Percentiles rank a stretch among this genome's conserved stretches.
Evolutionary conservation across 345 rosid genomes (phyloP).

Genomic region (Syzygium jambos): DNA sequence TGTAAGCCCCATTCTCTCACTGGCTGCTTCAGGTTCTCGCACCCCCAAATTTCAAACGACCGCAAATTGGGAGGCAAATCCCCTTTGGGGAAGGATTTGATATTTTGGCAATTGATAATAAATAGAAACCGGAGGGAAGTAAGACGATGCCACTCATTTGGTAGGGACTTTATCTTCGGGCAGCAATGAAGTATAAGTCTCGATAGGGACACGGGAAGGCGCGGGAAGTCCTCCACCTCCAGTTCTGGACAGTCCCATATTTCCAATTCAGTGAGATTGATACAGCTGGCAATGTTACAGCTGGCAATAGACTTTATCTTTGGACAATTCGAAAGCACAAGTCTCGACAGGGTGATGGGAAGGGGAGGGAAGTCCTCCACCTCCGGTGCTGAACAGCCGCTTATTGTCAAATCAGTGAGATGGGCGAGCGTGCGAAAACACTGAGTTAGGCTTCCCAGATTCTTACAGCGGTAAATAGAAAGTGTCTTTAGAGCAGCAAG

Average conservation of each 20-base stretch:
- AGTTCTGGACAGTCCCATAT: too few species aligned
- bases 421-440: background rate
- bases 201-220: too few species aligned
- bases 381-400: fast-evolving
- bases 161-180: too few species aligned
- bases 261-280: background rate
- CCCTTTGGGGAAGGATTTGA: too few species aligned
- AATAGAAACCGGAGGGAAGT: too few species aligned
- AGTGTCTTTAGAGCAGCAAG: fast-evolving
- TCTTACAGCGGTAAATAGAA: fast-evolving
- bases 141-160: too few species aligned
- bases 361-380: background rate
- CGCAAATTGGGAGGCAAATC: too few species aligned
- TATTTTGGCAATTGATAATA: too few species aligned
- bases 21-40: too few species aligned
- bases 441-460: background rate
- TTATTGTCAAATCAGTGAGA: fast-evolving
- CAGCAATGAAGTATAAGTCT: fast-evolving
- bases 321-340: fast-evolving
- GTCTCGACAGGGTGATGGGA: background rate
- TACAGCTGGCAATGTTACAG: background rate
- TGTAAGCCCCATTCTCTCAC: too few species aligned
- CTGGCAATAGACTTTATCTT: background rate
- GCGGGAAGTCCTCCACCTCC: too few species aligned
- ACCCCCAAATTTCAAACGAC: too few species aligned